A percentile compares a stretch with the other conserved stretches of the same genome.
phyloP scores from a whole-genome alignment of 768 basidiomycete genomes.

The Trametes maxima region DNA sequence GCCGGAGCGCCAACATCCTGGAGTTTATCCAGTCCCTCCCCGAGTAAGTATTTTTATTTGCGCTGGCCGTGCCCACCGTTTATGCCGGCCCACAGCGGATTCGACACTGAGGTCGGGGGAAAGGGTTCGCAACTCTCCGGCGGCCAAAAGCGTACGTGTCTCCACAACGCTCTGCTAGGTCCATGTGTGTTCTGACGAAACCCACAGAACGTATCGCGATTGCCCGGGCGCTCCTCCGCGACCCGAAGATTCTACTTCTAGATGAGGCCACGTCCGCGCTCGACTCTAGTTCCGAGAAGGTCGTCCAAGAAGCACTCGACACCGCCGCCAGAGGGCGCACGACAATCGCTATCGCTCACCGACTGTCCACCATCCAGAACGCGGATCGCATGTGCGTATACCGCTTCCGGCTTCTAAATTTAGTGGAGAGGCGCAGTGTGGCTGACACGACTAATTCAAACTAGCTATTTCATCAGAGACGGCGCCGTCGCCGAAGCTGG shows the following conservation, averaged over 20 bases:
- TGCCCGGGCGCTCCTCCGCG: slow-evolving; percentile 83
- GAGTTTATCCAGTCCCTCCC: slow-evolving; percentile 88
- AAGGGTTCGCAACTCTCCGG: slow-evolving; percentile 89
- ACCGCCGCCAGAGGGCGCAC: slow-evolving; percentile 87
- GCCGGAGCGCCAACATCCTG: slow-evolving; percentile 87
- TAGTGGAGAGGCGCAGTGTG: neutral
- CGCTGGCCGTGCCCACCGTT: too few relatives aligned
- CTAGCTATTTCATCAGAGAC: slow-evolving; percentile 86
- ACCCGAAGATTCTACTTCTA: slow-evolving; percentile 78
- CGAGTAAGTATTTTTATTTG: slow-evolving; percentile 48
- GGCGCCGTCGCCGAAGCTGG: slow-evolving; percentile 84
- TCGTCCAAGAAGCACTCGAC: slow-evolving; percentile 91
- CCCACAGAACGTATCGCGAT: slow-evolving; percentile 69
- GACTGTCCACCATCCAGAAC: slow-evolving; percentile 56
- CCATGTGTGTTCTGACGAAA: neutral
- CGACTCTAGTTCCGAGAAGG: slow-evolving; percentile 37
- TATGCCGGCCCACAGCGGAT: slow-evolving; percentile 52
- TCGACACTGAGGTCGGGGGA: slow-evolving; percentile 89
- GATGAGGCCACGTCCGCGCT: slow-evolving; percentile 68
- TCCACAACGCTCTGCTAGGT: neutral
- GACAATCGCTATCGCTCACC: slow-evolving; percentile 90
- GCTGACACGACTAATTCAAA: neutral
- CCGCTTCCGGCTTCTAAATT: neutral
- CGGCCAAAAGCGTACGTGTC: slow-evolving; percentile 74
- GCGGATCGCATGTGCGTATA: slow-evolving; percentile 43